These are phyloP conservation scores for Intubia oerlemansii DNA, from an alignment of 2,329 filamentous ascomycete genomes.

Conservation along the genomic window DNA sequence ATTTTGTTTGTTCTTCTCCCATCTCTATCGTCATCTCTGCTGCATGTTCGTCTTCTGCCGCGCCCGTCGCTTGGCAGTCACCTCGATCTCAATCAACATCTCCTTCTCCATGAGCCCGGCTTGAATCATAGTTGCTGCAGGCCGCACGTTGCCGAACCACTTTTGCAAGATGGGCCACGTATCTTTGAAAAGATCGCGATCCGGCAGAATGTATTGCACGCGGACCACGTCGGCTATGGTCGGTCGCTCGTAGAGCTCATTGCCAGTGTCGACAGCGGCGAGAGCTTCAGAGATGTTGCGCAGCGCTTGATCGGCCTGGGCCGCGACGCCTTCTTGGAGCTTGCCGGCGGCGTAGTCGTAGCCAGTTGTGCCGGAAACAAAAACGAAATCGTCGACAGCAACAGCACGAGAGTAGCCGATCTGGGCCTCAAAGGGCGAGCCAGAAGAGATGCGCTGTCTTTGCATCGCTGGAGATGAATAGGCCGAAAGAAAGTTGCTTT, in stretches of 20 bases:
- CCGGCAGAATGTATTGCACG: slow-evolving; percentile 28
- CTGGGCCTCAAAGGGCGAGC: slow-evolving; percentile 27
- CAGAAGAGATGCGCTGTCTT: slow-evolving; percentile 19
- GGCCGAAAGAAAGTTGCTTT: too few relatives aligned
- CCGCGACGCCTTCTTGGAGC: slow-evolving; percentile 19
- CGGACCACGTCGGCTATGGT: slow-evolving; percentile 24
- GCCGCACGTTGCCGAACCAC: slow-evolving; percentile 26
- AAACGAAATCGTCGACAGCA: slow-evolving; percentile 25
- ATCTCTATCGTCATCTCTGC: too few relatives aligned
- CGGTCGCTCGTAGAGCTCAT: background rate
- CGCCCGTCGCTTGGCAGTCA: too few relatives aligned
- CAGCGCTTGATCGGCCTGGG: slow-evolving; percentile 28
- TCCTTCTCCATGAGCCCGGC: slow-evolving; percentile 26
- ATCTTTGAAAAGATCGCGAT: slow-evolving; percentile 22
- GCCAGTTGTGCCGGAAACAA: slow-evolving; percentile 33
- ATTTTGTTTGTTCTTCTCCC: too few relatives aligned
- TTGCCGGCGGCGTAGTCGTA: slow-evolving; percentile 25
- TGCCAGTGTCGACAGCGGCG: slow-evolving; percentile 16
- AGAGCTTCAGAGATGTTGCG: slow-evolving; percentile 24
- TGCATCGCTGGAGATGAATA: too few relatives aligned
- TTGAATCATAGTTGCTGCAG: slow-evolving; percentile 32
- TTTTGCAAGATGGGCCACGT: slow-evolving; percentile 27
- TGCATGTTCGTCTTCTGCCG: slow-evolving; percentile 5
- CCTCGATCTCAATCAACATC: slow-evolving; percentile 19
- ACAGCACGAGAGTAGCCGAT: slow-evolving; percentile 35